A percentile compares a stretch with the other conserved stretches of the same genome.
Conservation (phyloP, 176 grass and related monocot species). For the Phragmites australis region DNA sequence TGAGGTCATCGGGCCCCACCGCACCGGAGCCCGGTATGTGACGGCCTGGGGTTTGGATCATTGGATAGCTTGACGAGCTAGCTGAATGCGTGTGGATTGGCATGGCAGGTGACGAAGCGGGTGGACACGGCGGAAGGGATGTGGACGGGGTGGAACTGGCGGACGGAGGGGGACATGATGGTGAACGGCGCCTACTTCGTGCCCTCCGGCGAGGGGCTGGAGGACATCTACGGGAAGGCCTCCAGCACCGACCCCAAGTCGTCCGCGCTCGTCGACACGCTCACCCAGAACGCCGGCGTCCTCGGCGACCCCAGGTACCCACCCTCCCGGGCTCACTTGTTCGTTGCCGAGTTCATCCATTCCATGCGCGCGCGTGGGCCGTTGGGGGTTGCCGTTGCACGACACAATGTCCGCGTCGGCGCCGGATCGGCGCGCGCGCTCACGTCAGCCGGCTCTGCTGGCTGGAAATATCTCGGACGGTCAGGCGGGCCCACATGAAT, state of each 20-base stretch:
- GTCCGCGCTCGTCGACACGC: slow-evolving; percentile 67
- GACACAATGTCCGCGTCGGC: not conserved
- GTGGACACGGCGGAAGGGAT: slow-evolving; percentile 79
- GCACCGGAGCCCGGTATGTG: not conserved
- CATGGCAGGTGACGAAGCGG: slow-evolving; percentile 84
- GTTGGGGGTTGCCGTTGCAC: not conserved
- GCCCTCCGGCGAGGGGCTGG: slow-evolving; percentile 70
- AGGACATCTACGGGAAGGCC: slow-evolving; percentile 71
- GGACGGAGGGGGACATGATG: slow-evolving; percentile 94
- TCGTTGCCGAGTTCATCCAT: not conserved
- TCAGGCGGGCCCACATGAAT: not conserved
- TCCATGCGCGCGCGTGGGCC: too few relatives aligned
- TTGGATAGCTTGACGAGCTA: too few relatives aligned
- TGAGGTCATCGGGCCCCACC: too few relatives aligned
- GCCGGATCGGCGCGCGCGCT: not conserved
- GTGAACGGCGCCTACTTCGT: slow-evolving; percentile 98
- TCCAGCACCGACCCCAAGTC: slow-evolving; percentile 71
- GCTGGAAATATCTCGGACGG: not conserved
- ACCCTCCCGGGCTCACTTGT: not conserved
- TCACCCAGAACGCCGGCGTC: slow-evolving; percentile 82
- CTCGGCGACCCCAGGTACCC: slow-evolving; percentile 78
- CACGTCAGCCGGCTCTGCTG: not conserved
- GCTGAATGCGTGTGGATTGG: not conserved
- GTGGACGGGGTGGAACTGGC: slow-evolving; percentile 93
- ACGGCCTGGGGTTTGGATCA: not conserved